phyloP scores from a whole-genome alignment of 306 rosid genomes.

The Notholithocarpus densiflorus region DNA sequence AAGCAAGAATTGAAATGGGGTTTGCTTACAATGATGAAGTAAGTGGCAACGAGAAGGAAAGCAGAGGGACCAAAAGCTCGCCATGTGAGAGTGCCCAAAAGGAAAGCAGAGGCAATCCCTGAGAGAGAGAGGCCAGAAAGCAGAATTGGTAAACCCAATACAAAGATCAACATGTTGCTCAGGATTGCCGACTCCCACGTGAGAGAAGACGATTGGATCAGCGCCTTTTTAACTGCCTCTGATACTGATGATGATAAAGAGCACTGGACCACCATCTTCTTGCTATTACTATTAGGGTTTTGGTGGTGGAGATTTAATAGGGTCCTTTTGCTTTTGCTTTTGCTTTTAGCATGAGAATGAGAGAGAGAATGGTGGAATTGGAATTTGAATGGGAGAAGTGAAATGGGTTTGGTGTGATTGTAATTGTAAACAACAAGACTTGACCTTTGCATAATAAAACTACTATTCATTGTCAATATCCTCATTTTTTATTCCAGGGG shows the following conservation, averaged over 20 bases:
- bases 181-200: constrained; percentile 79
- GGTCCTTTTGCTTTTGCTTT: constrained; percentile 10
- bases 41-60: constrained; percentile 84
- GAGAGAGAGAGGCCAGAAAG: constrained; percentile 74
- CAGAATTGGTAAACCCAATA: constrained; percentile 69
- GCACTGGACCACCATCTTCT: constrained; percentile 35
- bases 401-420: constrained; percentile 19
- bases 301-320: constrained; percentile 8
- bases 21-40: constrained; percentile 60
- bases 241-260: constrained; percentile 19
- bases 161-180: constrained; percentile 61
- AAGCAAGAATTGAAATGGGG: neutral
- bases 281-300: neutral
- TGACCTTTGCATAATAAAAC: neutral
- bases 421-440: constrained; percentile 1
- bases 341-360: neutral
- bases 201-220: constrained; percentile 75
- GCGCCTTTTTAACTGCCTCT: constrained; percentile 32
- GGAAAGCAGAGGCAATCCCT: constrained; percentile 82
- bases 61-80: constrained; percentile 91
- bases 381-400: constrained; percentile 18
- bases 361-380: constrained; percentile 21
- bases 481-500: too few species aligned
- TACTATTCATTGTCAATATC: too few species aligned
- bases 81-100: constrained; percentile 96